Conservation (phyloP, 495 filamentous ascomycete genomes). For the Neurospora intermedia region DNA sequence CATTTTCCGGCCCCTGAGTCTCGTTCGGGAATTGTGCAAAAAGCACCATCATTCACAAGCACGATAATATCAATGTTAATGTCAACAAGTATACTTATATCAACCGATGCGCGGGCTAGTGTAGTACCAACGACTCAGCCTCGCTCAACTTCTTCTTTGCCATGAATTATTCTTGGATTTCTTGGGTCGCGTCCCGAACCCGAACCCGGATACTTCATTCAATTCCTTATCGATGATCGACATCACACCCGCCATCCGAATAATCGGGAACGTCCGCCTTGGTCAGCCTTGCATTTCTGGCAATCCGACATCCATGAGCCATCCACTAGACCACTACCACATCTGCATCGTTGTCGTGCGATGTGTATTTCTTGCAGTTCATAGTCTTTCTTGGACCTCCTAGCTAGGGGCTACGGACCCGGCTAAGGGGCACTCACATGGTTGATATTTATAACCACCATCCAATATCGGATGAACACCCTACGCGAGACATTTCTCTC, state of each 20-base stretch:
- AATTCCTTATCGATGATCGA: neutral
- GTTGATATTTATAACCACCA: neutral
- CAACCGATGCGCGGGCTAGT: neutral
- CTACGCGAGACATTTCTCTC: neutral
- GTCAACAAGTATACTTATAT: too few species aligned
- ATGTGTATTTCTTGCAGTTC: neutral
- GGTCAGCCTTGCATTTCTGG: neutral
- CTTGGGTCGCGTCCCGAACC: neutral
- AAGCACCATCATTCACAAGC: neutral
- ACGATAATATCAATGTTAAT: neutral
- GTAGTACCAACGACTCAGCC: neutral
- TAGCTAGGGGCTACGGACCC: neutral
- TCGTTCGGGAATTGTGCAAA: neutral
- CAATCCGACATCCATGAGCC: neutral
- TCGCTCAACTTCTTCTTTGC: neutral
- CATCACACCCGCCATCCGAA: neutral
- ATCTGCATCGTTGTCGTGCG: neutral
- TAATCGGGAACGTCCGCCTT: neutral
- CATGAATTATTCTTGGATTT: neutral
- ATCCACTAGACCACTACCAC: neutral
- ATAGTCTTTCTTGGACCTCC: neutral
- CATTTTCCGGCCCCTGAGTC: neutral
- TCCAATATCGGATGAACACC: neutral
- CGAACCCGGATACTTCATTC: neutral
- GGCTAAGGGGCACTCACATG: neutral